Evolutionary conservation across 2,329 filamentous ascomycete genomes (phyloP), one percentile per base, ranked within the genome.

Genomic region (Plectosphaerella plurivora): DNA sequence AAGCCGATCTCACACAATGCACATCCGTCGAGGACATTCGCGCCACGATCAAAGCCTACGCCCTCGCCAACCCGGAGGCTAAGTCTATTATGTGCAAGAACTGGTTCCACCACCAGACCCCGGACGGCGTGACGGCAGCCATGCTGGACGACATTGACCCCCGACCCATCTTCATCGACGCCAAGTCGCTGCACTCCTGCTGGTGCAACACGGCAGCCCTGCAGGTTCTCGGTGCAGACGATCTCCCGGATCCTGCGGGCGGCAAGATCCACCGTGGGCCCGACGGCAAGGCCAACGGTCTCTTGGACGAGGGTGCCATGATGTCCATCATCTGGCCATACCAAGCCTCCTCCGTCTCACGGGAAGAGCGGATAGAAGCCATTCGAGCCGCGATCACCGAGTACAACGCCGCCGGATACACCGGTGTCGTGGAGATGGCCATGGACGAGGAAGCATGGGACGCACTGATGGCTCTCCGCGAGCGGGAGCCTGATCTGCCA

Each of bases 381-480:
- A 71, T 83, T 54, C 64, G 65, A 16, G 73, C 73, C 0, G 80
- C 78, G 0, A 71, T 83, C 22, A 59, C 69, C 3, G 71, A 75
- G 0, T 83, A 81, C 58, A 76, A 75, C 55, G 64, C 70, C 0
- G 75, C 72, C 2, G 80, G 81, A 1, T 81, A 79, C 59, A 83
- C 79, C 0, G 78, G 79, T 2, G 70, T 79, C 39, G 69, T 81
- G 8, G 80, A 83, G 50, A 83, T 83, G 81, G 81, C 81, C 45
- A 83, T 83, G 80, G 80, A 83, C 53, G 78, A 82, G 39, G 74
- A 72, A 22, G 73, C 74, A 1, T 83, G 80, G 79, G 74, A 75
- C 33, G 69, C 73, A 1, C 68, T 83, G 1, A 59, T 77, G 0
- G 71, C 71, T n/a, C 61, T 82, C 14, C 71, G 68, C 28, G 60